phyloP scores from a whole-genome alignment of 2,329 filamentous ascomycete genomes.

The Diaporthe sp. region DNA sequence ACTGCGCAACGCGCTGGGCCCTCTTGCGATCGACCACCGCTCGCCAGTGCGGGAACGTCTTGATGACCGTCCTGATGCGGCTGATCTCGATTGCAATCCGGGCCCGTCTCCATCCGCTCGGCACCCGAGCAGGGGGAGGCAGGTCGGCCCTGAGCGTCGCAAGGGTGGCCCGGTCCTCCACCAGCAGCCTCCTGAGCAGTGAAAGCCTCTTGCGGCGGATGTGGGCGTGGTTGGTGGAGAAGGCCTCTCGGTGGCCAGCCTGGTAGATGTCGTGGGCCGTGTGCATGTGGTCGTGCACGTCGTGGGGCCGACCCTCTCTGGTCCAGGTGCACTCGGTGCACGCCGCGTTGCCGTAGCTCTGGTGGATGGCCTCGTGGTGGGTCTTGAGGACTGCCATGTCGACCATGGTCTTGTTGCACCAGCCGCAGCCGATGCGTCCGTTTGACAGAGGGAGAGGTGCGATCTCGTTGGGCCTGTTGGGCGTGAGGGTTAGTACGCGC shows the following conservation, averaged over 20 bases:
- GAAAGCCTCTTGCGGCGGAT: background rate
- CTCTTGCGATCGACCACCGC: background rate
- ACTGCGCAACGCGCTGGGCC: background rate
- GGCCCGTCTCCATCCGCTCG: fast-evolving
- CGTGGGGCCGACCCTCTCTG: background rate
- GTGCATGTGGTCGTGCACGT: background rate
- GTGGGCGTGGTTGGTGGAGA: background rate
- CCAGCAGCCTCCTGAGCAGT: background rate
- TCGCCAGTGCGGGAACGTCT: background rate
- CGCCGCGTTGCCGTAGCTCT: too few relatives aligned
- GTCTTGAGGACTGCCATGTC: background rate
- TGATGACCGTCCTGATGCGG: background rate
- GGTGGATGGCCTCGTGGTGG: background rate
- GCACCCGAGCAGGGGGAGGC: fast-evolving
- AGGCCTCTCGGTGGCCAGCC: background rate
- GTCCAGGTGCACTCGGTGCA: background rate
- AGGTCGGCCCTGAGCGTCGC: background rate
- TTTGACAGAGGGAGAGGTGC: background rate
- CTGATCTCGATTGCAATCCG: background rate
- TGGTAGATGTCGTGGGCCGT: background rate
- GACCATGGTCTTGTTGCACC: background rate
- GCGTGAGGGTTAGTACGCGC: background rate
- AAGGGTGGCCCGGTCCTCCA: background rate
- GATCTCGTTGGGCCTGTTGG: background rate
- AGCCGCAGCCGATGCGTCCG: background rate